Base-by-base conservation (phyloP, 192 early-diverging fungal species). In the Coemansia sp. region DNA sequence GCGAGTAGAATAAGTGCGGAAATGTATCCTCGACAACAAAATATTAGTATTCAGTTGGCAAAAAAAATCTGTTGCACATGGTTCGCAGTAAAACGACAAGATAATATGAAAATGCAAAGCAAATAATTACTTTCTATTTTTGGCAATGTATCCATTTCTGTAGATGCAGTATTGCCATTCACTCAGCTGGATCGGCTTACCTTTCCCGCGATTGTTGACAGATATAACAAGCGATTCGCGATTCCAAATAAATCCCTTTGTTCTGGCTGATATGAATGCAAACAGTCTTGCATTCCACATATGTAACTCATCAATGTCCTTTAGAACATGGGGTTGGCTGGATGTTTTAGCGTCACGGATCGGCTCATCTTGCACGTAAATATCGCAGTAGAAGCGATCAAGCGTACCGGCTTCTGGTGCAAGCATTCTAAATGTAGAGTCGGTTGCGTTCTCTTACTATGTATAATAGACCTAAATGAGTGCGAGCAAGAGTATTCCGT, bases 171-270 rank as follows among this genome's bases (percentile, higher is more conserved):
- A 50, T 50, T 16, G 49, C 49, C 20, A 19, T 17, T 10, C 51
- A 25, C 25, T 8, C 48, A 5, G 48, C 48, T 50, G 13, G 1
- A 2, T 50, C 11, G n/a, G 63, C 78, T 56, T 82, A 59, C 80
- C 63, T 69, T 72, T 77, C 32, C 19, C 41, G 17, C 55, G 57
- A 10, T 19, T 71, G 44, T 83, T 69, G 19, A 62, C 69, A 77
- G 56, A 67, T 17, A 83, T 48, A 48, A 37, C 57, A 11, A 72
- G 60, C n/a, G 69, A 66, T 46, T 83, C 80, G 48, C 80, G 69
- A 40, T 83, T 83, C 80, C 80, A 83, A 13, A 83, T 44, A 63
- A 74, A 83, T 7, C 68, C 65, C 8, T 57, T 68, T 4, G 63
- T 55, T 40, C 46, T 64, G 20, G n/a, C 32, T 10, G 20, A 61